phyloP scores from a whole-genome alignment of 2,329 filamentous ascomycete genomes.

The Paradendryphiella salina region DNA sequence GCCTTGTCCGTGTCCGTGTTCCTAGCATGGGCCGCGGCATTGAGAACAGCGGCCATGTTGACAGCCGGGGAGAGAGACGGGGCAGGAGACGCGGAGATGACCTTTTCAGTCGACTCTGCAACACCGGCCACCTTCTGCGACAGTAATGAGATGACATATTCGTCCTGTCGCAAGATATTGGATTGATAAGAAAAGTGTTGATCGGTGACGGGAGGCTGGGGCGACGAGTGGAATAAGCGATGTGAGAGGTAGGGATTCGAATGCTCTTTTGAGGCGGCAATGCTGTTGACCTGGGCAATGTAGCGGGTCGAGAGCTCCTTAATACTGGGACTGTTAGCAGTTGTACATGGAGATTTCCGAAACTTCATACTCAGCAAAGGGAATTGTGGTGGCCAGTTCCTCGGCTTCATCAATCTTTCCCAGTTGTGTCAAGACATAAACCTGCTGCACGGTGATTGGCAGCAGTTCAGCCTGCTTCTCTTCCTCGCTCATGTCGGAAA shows the following conservation, averaged over 20 bases:
- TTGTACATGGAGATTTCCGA: neutral
- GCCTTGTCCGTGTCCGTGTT: constrained; percentile 63
- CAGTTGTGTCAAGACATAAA: constrained; percentile 69
- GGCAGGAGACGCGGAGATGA: constrained; percentile 52
- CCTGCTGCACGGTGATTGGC: constrained; percentile 75
- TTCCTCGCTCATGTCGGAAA: constrained; percentile 72
- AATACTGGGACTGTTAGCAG: constrained; percentile 54
- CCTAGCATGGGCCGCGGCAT: constrained; percentile 74
- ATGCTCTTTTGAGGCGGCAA: constrained; percentile 52
- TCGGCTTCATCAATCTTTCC: constrained; percentile 69
- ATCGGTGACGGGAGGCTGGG: constrained; percentile 59
- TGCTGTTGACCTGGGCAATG: constrained; percentile 68
- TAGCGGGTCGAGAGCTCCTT: constrained; percentile 68
- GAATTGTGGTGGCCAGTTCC: constrained; percentile 64
- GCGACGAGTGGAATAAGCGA: constrained; percentile 61
- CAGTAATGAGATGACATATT: constrained; percentile 65
- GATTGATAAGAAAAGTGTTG: constrained; percentile 74
- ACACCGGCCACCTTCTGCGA: constrained; percentile 70
- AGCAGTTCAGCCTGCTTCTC: constrained; percentile 75
- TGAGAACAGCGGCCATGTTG: constrained; percentile 64
- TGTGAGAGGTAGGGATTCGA: constrained; percentile 71
- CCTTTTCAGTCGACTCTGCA: constrained; percentile 58
- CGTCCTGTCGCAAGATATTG: constrained; percentile 64
- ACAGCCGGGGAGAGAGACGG: constrained; percentile 55
- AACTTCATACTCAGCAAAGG: constrained; percentile 60